These are phyloP conservation scores for Nymphaea colorata DNA, from an alignment of 164 flowering plant genomes.

Conservation along the genomic window DNA sequence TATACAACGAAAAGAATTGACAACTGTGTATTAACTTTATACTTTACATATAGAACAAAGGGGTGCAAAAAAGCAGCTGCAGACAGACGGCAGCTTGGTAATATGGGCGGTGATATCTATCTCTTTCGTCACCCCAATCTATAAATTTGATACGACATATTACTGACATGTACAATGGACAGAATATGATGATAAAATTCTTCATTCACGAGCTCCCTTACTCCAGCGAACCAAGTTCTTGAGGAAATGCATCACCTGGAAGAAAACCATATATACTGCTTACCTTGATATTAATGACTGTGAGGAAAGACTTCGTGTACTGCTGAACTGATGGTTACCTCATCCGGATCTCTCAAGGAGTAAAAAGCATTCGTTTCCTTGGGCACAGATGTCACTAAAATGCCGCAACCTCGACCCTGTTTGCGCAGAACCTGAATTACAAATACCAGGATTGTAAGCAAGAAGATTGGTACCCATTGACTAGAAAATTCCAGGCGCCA, in stretches of 20 bases:
- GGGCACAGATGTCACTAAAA: conserved; percentile 57
- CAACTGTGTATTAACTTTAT: too few species aligned
- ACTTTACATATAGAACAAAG: too few species aligned
- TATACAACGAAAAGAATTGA: too few species aligned
- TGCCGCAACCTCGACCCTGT: conserved; percentile 47
- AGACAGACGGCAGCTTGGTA: too few species aligned
- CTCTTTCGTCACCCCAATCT: too few species aligned
- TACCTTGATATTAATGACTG: neutral
- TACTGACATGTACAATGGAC: neutral
- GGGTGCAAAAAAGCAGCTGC: too few species aligned
- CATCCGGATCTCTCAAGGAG: conserved; percentile 64
- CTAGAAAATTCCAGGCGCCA: neutral
- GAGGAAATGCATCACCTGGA: conserved; percentile 72
- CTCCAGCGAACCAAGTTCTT: conserved; percentile 46
- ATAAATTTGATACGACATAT: too few species aligned
- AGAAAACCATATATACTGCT: neutral
- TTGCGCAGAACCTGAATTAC: conserved; percentile 38
- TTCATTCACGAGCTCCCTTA: conserved; percentile 7
- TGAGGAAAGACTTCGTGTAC: neutral
- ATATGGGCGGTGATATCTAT: too few species aligned
- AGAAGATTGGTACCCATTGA: neutral
- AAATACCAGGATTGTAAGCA: neutral
- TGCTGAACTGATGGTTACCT: conserved; percentile 24
- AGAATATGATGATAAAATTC: neutral
- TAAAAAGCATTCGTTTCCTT: conserved; percentile 63